phyloP scores from a whole-genome alignment of 2,329 filamentous ascomycete genomes.

The Lachnellula arida region DNA sequence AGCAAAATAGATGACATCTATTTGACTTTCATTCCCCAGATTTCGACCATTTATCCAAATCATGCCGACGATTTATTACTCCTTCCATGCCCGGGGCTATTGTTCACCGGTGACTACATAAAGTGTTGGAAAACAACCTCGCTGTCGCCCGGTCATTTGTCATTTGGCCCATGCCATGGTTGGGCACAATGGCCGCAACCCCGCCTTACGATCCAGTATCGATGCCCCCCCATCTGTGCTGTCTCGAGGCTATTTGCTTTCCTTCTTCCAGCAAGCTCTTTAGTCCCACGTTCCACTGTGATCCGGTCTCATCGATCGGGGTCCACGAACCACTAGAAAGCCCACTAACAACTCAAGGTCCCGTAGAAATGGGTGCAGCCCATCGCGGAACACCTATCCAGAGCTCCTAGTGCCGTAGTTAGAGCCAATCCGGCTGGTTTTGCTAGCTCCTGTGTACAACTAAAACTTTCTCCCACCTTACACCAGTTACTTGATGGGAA shows the following conservation, averaged over 20 bases:
- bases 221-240: neutral
- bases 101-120: too few species aligned
- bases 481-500: neutral
- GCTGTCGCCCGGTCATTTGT: too few species aligned
- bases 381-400: neutral
- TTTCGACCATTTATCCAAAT: neutral
- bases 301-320: neutral
- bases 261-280: neutral
- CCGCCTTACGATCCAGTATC: too few species aligned
- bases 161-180: too few species aligned
- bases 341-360: neutral
- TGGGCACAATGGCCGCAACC: too few species aligned
- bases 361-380: neutral
- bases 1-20: neutral
- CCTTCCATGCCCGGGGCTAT: too few species aligned
- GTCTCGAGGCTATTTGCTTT: neutral
- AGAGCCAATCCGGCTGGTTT: too few species aligned
- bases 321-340: neutral
- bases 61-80: neutral
- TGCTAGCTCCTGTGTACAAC: too few species aligned
- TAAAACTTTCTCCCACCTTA: too few species aligned
- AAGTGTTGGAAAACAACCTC: too few species aligned
- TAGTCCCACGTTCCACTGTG: neutral
- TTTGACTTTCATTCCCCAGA: neutral
- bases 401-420: neutral